phyloP scores from a whole-genome alignment of 2,329 filamentous ascomycete species.

The Sclerotinia spermophila region DNA sequence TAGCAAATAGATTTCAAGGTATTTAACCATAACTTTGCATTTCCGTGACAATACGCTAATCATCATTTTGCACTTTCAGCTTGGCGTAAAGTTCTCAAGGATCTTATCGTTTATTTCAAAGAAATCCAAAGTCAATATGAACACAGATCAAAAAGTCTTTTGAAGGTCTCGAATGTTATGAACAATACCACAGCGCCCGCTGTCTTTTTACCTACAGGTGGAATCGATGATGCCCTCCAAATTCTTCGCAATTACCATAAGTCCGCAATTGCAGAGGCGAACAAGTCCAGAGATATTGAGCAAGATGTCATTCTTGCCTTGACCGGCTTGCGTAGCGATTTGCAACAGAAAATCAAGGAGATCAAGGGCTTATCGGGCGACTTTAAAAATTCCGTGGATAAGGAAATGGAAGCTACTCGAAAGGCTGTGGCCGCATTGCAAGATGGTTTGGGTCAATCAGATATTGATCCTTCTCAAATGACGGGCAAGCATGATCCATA shows the following conservation, averaged over 20 bases:
- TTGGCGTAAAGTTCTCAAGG: constrained; percentile 94
- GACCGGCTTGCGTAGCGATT: constrained; percentile 78
- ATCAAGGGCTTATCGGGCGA: constrained; percentile 91
- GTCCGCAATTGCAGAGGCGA: constrained; percentile 71
- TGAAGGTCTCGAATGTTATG: constrained; percentile 79
- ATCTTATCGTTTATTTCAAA: constrained; percentile 88
- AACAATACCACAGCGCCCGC: constrained; percentile 74
- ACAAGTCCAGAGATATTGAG: constrained; percentile 87
- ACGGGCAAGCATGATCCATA: constrained; percentile 91
- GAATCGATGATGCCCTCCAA: constrained; percentile 82
- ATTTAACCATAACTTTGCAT: constrained; percentile 36
- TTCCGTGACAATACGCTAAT: neutral
- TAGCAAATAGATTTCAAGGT: constrained; percentile 89
- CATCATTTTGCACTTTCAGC: constrained; percentile 47
- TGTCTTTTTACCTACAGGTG: constrained; percentile 73
- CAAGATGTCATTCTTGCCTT: constrained; percentile 86
- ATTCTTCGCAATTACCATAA: constrained; percentile 82
- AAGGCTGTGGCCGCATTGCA: constrained; percentile 77
- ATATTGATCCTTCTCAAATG: constrained; percentile 69
- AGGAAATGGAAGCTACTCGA: constrained; percentile 83
- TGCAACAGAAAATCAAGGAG: constrained; percentile 96
- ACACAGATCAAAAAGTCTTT: constrained; percentile 71
- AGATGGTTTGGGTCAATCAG: constrained; percentile 74
- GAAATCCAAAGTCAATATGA: constrained; percentile 91
- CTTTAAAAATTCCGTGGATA: constrained; percentile 95